phyloP scores from a whole-genome alignment of 2,329 filamentous ascomycete genomes.

The Pseudogymnoascus sp. region DNA sequence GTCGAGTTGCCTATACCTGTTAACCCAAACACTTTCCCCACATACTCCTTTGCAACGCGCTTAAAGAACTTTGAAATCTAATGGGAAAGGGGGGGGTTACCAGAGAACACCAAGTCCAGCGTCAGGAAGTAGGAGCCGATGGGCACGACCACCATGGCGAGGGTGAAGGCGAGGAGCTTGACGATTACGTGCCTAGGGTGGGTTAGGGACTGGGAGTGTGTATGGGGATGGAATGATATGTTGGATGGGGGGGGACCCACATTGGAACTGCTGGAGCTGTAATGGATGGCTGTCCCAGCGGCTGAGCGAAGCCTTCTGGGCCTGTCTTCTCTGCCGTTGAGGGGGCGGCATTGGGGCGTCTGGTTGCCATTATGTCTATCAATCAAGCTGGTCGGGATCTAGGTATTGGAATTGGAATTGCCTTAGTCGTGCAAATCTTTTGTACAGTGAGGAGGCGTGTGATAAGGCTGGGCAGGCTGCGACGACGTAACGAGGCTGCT shows the following conservation, averaged over 20 bases:
- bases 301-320: slow-evolving; percentile 32
- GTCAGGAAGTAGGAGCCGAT: slow-evolving; percentile 85
- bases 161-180: slow-evolving; percentile 83
- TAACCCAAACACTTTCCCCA: neutral
- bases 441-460: neutral
- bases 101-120: slow-evolving; percentile 67
- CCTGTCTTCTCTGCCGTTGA: slow-evolving; percentile 52
- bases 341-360: slow-evolving; percentile 57
- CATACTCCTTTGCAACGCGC: neutral
- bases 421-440: neutral
- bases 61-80: neutral
- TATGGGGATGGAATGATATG: neutral
- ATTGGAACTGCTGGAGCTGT: slow-evolving; percentile 76
- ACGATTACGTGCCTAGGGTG: slow-evolving; percentile 65
- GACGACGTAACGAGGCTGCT: neutral
- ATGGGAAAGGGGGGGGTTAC: slow-evolving; percentile 38
- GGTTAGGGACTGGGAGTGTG: slow-evolving; percentile 11
- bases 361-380: slow-evolving; percentile 54
- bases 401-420: neutral
- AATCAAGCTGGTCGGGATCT: too few relatives aligned
- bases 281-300: slow-evolving; percentile 53
- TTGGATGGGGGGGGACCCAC: slow-evolving; percentile 44
- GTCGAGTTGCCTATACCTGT: slow-evolving; percentile 68
- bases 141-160: slow-evolving; percentile 82
- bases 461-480: neutral